Base-by-base conservation (phyloP, 441 rosid genomes). In the Isatis lusitanica region DNA sequence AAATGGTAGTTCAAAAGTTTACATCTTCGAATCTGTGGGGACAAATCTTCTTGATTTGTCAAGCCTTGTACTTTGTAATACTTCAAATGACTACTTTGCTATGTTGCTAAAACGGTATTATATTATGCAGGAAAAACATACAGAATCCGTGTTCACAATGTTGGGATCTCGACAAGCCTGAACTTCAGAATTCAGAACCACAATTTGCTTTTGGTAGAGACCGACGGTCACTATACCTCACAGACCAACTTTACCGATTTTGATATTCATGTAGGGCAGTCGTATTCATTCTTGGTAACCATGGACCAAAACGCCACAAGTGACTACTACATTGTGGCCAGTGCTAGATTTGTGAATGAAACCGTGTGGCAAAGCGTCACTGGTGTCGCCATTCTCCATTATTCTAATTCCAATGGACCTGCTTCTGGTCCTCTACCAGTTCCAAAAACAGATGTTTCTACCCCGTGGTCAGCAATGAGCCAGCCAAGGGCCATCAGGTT, bases 121-220 rank as follows among this genome's bases (percentile, higher is more conserved):
- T 71, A 13, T 44, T 56, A 71, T 84, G 73, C 91, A 94, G 98
- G 98, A 17, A 91, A 90, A 74, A 94, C 93, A 28, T 94, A 90
- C 71, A 82, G 97, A 36, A 17, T 94, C 62, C 91, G 96, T 39
- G 93, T 94, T 70, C 91, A 86, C 74, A 90, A 94, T 74, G 93
- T 94, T 79, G 98, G 98, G 50, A 83, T 81, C 40, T 91, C 94
- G 40, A 94, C 98, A 44, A 86, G 92, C 81, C 80, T 90, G 84
- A 91, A 94, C 82, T 88, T 94, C 69, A 86, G 98, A 83, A 89
- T 94, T 68, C 97, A 94, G 88, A 91, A 83, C 73, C 98, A 94
- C 81, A 94, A 74, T 68, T 79, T 92, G 78, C 92, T 85, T 42
- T 85, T 92, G 74, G 97, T 80, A 26, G 98, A 94, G 85, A 85